Evolutionary conservation across 202 grass and related monocot species (phyloP).

Genomic region (Hordeum pubiflorum): DNA sequence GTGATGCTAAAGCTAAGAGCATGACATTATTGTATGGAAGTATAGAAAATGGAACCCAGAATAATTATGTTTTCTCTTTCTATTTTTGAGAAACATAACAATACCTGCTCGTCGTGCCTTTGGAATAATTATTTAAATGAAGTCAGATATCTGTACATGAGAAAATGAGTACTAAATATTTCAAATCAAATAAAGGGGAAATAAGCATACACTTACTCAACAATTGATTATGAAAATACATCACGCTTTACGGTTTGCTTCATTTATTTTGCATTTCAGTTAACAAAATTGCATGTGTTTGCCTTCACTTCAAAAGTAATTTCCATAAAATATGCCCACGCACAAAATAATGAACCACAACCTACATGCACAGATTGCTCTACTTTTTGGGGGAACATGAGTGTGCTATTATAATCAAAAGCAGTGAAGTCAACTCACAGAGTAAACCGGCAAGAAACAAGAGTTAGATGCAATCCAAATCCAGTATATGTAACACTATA

Average conservation of each 20-base stretch:
- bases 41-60: neutral
- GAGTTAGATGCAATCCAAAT: constrained; percentile 6
- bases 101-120: neutral
- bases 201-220: neutral
- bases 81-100: neutral
- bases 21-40: neutral
- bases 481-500: neutral
- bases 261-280: neutral
- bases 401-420: neutral
- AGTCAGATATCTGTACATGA: neutral
- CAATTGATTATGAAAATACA: neutral
- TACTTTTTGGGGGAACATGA: neutral
- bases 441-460: neutral
- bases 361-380: neutral
- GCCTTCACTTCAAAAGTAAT: neutral
- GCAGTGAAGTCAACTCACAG: neutral
- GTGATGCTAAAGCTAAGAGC: neutral
- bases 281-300: neutral
- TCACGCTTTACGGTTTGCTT: neutral
- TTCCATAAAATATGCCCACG: neutral
- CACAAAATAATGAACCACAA: neutral
- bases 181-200: neutral
- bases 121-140: neutral
- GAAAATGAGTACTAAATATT: neutral
- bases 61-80: neutral